Conservation (phyloP, 2,329 filamentous ascomycete species). For the Colletotrichum sidae region DNA sequence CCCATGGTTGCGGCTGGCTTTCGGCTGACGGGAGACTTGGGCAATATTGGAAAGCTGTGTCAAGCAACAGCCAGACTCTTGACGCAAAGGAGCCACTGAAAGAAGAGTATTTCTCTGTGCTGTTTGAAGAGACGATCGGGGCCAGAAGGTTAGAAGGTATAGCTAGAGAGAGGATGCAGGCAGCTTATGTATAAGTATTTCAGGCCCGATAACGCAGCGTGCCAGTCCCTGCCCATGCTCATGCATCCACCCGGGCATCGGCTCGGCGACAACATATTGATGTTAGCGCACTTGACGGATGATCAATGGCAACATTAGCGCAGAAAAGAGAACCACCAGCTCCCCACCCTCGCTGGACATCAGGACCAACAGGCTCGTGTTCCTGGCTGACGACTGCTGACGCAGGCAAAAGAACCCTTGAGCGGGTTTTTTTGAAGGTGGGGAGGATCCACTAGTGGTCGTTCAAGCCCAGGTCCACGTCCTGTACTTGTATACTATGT, state of each 20-base stretch:
- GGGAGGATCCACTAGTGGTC: conserved; percentile 10
- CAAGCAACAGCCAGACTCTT: conserved; percentile 6
- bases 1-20: conserved; percentile 14
- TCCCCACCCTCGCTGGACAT: conserved; percentile 5
- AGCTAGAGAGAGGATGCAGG: neutral
- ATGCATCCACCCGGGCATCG: conserved; percentile 15
- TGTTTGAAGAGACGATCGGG: conserved; percentile 4
- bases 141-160: neutral
- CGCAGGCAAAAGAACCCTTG: conserved; percentile 20
- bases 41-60: neutral
- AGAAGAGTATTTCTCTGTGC: neutral
- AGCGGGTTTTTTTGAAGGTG: conserved; percentile 11
- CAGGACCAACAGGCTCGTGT: conserved; percentile 21
- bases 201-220: neutral
- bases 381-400: conserved; percentile 4
- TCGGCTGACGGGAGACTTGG: neutral
- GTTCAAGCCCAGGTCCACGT: no score
- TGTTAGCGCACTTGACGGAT: conserved; percentile 9
- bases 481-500: no score
- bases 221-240: neutral
- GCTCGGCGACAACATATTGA: conserved; percentile 23
- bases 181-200: conserved; percentile 10
- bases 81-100: conserved; percentile 1
- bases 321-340: conserved; percentile 9
- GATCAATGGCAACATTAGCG: conserved; percentile 6